Percentiles rank a stretch among this genome's conserved stretches.
These are phyloP conservation scores for Tuber umbilicatum DNA, from an alignment of 495 filamentous ascomycete species.

Conservation along the genomic window DNA sequence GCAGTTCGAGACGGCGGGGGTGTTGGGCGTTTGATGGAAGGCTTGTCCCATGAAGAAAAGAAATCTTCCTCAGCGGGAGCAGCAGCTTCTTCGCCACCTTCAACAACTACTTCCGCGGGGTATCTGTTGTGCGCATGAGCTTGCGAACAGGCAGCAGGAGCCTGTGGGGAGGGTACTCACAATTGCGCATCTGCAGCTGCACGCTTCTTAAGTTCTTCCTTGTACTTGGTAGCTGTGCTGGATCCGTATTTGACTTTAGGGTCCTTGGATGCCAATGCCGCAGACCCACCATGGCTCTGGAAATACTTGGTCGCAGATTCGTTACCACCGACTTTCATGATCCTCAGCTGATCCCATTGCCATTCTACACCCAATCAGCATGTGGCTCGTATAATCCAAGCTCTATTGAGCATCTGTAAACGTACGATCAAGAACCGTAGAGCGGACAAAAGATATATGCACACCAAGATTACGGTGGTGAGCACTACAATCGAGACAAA, in stretches of 20 bases:
- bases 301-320: constrained; percentile 98
- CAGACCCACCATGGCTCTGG: constrained; percentile 87
- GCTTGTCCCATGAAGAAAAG: constrained; percentile 98
- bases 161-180: constrained; percentile 48
- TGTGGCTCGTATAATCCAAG: background rate
- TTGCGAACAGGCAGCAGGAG: constrained; percentile 11
- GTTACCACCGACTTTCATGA: constrained; percentile 99
- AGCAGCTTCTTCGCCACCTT: constrained; percentile 62
- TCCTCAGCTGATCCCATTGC: constrained; percentile 96
- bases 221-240: constrained; percentile 84
- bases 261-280: constrained; percentile 90
- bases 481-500: constrained; percentile 93
- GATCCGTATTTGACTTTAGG: constrained; percentile 94
- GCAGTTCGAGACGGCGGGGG: constrained; percentile 86
- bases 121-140: constrained; percentile 51
- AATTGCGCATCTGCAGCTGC: constrained; percentile 72
- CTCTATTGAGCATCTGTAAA: constrained; percentile 1
- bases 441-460: constrained; percentile 96
- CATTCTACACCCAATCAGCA: constrained; percentile 61
- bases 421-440: constrained; percentile 96
- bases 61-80: constrained; percentile 85
- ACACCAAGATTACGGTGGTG: constrained; percentile 88
- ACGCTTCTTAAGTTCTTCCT: constrained; percentile 83
- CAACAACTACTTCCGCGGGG: constrained; percentile 79
- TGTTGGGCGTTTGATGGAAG: constrained; percentile 90